A percentile compares a stretch with the other conserved stretches of the same genome.
phyloP scores from a whole-genome alignment of 2,329 filamentous ascomycete genomes.

The Zymoseptoria tritici region DNA sequence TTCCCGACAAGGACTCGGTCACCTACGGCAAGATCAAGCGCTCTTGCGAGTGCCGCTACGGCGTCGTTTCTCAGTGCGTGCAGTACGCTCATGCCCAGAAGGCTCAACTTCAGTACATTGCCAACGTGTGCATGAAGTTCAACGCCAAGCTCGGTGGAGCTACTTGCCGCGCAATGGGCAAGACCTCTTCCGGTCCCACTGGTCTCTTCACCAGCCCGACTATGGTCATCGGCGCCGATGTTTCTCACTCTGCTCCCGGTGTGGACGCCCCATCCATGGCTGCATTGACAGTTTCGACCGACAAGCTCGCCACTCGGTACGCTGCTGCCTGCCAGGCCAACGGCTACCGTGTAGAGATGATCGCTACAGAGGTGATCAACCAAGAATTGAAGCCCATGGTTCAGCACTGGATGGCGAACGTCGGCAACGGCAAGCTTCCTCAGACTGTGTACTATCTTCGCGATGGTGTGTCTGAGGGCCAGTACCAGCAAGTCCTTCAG shows the following conservation, averaged over 20 bases:
- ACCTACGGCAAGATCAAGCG: conserved; percentile 85
- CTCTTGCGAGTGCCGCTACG: conserved; percentile 74
- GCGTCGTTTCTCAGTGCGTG: conserved; percentile 78
- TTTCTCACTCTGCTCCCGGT: conserved; percentile 74
- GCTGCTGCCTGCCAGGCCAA: conserved; percentile 76
- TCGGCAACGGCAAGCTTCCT: conserved; percentile 51
- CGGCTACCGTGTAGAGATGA: conserved; percentile 71
- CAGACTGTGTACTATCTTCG: conserved; percentile 84
- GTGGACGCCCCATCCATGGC: conserved; percentile 65
- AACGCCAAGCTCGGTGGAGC: conserved; percentile 89
- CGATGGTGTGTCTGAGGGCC: conserved; percentile 82
- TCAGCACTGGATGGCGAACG: conserved; percentile 53
- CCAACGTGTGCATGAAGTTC: conserved; percentile 93
- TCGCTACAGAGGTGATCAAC: conserved; percentile 42
- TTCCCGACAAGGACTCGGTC: conserved; percentile 62
- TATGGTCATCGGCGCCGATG: conserved; percentile 83
- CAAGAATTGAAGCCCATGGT: conserved; percentile 54
- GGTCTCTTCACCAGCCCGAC: conserved; percentile 47
- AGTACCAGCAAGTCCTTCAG: conserved; percentile 72
- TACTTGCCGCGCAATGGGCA: conserved; percentile 49
- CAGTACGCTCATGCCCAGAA: conserved; percentile 61
- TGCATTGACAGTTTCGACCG: conserved; percentile 75
- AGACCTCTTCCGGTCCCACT: conserved; percentile 26
- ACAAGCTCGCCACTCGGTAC: conserved; percentile 65
- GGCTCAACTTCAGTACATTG: conserved; percentile 73